These are phyloP conservation scores for Coprinellus micaceus DNA, from an alignment of 768 basidiomycete genomes.

Conservation along the genomic window DNA sequence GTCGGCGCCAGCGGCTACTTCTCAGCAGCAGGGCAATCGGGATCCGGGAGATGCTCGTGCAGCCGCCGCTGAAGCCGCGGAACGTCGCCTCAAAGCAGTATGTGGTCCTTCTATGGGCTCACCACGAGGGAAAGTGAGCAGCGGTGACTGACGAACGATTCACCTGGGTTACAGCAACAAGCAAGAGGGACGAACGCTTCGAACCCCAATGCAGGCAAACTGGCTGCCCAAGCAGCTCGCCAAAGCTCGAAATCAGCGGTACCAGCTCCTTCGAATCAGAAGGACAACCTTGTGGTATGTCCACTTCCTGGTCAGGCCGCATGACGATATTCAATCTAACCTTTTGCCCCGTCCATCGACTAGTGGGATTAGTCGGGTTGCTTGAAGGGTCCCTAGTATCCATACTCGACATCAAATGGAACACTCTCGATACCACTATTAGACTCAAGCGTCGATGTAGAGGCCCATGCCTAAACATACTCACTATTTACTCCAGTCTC, in stretches of 20 bases:
- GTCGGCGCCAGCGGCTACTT: background rate
- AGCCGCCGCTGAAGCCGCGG: slow-evolving; percentile 62
- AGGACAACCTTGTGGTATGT: slow-evolving; percentile 43
- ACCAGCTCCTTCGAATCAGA: slow-evolving; percentile 21
- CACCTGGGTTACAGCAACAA: slow-evolving; percentile 31
- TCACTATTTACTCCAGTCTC: no score
- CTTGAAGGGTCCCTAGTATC: no score
- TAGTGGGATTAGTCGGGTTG: slow-evolving; percentile 17
- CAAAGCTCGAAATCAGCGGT: slow-evolving; percentile 31
- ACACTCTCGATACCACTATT: no score
- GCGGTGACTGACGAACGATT: background rate
- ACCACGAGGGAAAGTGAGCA: background rate
- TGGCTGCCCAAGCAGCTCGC: slow-evolving; percentile 40
- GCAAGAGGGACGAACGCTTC: slow-evolving; percentile 39
- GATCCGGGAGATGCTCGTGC: slow-evolving; percentile 37
- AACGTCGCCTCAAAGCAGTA: slow-evolving; percentile 55
- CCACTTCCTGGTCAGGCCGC: background rate
- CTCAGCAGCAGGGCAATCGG: background rate
- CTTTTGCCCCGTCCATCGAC: background rate
- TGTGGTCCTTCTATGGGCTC: slow-evolving; percentile 25
- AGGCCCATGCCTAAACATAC: no score
- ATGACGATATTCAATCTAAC: background rate
- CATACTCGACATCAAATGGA: background rate
- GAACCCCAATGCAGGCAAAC: slow-evolving; percentile 47
- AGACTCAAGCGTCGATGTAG: no score